Conservation (phyloP, 305 asterid species). For the Fraxinus latifolia region DNA sequence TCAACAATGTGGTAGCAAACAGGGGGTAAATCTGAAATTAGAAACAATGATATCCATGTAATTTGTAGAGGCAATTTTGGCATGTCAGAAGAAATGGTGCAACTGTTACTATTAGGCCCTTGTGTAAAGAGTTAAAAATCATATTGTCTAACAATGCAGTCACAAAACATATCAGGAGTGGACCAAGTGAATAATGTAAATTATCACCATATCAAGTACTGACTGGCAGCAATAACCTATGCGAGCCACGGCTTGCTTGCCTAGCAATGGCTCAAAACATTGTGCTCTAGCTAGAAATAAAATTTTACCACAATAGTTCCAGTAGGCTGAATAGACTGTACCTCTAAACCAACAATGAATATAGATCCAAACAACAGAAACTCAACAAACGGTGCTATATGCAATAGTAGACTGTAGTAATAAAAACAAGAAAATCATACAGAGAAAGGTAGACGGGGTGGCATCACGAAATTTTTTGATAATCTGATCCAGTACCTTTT, state of each 20-base stretch:
- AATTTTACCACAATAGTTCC: not conserved
- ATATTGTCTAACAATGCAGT: not conserved
- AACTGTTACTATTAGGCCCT: not conserved
- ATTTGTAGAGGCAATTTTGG: conserved; percentile 3
- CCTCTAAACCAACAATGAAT: not conserved
- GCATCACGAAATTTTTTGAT: not conserved
- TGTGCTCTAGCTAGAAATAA: not conserved
- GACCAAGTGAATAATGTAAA: conserved; percentile 13
- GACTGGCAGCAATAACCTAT: not conserved
- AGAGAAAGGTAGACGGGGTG: not conserved
- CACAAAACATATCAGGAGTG: not conserved
- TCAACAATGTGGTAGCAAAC: not conserved
- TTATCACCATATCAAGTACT: conserved; percentile 7
- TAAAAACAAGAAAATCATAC: not conserved
- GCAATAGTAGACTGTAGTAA: not conserved
- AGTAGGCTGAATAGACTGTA: not conserved
- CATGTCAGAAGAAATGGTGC: not conserved
- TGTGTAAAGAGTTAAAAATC: conserved; percentile 1
- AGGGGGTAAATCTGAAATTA: not conserved
- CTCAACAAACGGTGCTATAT: conserved; percentile 11
- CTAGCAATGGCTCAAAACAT: conserved; percentile 21
- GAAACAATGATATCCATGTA: not conserved
- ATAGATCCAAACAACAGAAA: conserved; percentile 17
- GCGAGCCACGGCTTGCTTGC: conserved; percentile 10
- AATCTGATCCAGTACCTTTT: conserved; percentile 42